Percentiles rank a stretch among this genome's conserved stretches.
These are phyloP conservation scores for Podospora pseudocomata DNA, from an alignment of 495 filamentous ascomycete species.

Conservation along the genomic window DNA sequence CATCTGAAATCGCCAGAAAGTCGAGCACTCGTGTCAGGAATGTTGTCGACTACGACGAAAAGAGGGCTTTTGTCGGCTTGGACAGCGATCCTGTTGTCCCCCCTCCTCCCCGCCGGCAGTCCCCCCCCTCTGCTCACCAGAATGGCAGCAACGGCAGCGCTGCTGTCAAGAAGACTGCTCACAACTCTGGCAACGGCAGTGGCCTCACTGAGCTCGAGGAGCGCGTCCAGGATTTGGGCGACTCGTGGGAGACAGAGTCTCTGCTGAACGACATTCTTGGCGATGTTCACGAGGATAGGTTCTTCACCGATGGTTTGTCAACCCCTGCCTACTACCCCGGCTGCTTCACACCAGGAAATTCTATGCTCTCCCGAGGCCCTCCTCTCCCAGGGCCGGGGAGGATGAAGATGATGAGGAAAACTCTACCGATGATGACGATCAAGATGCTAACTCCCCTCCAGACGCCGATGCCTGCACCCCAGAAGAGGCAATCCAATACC, in stretches of 20 bases:
- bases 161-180: slow-evolving; percentile 56
- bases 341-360: background rate
- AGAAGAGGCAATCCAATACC: slow-evolving; percentile 65
- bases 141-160: slow-evolving; percentile 27
- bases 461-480: slow-evolving; percentile 63
- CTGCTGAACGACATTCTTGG: slow-evolving; percentile 66
- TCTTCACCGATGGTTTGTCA: background rate
- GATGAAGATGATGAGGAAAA: background rate
- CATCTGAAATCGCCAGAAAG: slow-evolving; percentile 47
- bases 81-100: slow-evolving; percentile 41
- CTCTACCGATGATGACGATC: background rate
- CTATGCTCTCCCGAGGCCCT: background rate
- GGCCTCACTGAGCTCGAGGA: slow-evolving; percentile 50
- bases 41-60: slow-evolving; percentile 83
- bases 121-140: slow-evolving; percentile 8
- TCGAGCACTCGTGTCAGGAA: slow-evolving; percentile 85
- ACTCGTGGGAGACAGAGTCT: slow-evolving; percentile 65
- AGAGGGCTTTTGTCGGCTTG: slow-evolving; percentile 74
- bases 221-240: slow-evolving; percentile 58
- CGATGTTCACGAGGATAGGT: slow-evolving; percentile 56
- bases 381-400: background rate
- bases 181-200: slow-evolving; percentile 47
- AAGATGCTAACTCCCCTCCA: slow-evolving; percentile 3
- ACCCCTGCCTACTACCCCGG: background rate
- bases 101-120: background rate